phyloP scores from a whole-genome alignment of 306 rosid species.

The Quillaja saponaria region DNA sequence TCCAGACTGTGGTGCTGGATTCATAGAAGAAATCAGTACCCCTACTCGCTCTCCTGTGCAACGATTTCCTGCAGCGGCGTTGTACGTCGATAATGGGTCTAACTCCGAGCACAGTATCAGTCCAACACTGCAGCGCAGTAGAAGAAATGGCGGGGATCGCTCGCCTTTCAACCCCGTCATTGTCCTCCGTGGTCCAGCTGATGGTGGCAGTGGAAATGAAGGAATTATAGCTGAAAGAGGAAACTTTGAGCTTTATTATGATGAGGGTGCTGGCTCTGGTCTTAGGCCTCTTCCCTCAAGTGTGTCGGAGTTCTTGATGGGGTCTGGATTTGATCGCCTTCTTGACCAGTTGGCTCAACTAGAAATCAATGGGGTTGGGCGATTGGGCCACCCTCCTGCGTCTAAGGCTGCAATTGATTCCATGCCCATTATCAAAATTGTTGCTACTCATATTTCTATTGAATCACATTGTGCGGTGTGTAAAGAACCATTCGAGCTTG shows the following conservation, averaged over 20 bases:
- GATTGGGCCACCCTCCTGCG: conserved; percentile 60
- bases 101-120: conserved; percentile 31
- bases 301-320: conserved; percentile 62
- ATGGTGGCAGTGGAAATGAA: conserved; percentile 35
- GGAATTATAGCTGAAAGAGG: conserved; percentile 46
- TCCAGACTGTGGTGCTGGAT: conserved; percentile 60
- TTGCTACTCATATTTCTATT: conserved; percentile 38
- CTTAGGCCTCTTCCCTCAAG: conserved; percentile 61
- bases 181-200: conserved; percentile 54
- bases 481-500: conserved; percentile 53
- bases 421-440: conserved; percentile 61
- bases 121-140: conserved; percentile 46
- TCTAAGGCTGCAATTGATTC: conserved; percentile 68
- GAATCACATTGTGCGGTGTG: conserved; percentile 74
- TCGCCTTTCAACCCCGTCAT: conserved; percentile 66
- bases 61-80: conserved; percentile 48
- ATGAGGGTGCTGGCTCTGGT: conserved; percentile 60
- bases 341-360: conserved; percentile 59
- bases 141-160: conserved; percentile 50
- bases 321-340: conserved; percentile 65
- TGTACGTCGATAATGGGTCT: conserved; percentile 40
- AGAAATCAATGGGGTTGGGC: conserved; percentile 44
- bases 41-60: conserved; percentile 42
- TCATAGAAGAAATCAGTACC: conserved; percentile 52
- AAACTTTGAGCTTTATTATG: conserved; percentile 61